These are phyloP conservation scores for Penicillium sp. DNA, from an alignment of 2,329 filamentous ascomycete species.

Conservation along the genomic window DNA sequence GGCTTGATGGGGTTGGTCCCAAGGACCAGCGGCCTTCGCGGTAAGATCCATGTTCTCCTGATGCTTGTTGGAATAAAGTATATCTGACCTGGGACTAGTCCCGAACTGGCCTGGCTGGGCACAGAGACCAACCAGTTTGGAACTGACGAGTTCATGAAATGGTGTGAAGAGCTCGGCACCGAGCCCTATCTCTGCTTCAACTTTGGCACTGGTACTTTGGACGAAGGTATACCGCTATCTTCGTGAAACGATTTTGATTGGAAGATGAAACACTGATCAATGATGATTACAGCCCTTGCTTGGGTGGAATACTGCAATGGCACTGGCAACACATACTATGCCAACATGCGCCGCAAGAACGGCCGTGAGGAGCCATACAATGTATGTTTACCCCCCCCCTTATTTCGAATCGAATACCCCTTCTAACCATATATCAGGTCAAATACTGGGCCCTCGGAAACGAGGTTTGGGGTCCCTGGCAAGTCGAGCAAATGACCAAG, in stretches of 20 bases:
- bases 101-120: conserved; percentile 78
- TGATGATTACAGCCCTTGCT: conserved; percentile 57
- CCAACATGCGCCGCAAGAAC: conserved; percentile 75
- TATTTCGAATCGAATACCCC: background rate
- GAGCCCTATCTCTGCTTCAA: conserved; percentile 82
- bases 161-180: conserved; percentile 72
- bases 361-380: conserved; percentile 77
- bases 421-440: conserved; percentile 44
- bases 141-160: conserved; percentile 84
- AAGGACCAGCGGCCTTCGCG: conserved; percentile 66
- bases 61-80: background rate
- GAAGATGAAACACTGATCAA: background rate
- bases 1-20: conserved; percentile 79
- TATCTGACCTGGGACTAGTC: conserved; percentile 46
- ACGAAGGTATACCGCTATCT: conserved; percentile 50
- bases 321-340: conserved; percentile 75
- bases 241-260: too few species aligned
- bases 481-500: conserved; percentile 63
- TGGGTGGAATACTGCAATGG: conserved; percentile 91
- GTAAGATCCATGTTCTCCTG: conserved; percentile 33
- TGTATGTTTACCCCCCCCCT: conserved; percentile 36
- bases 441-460: conserved; percentile 89
- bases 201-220: conserved; percentile 72
- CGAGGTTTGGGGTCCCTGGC: conserved; percentile 65
- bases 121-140: conserved; percentile 79